These are phyloP conservation scores for Austroboletus eburneus DNA, from an alignment of 768 basidiomycete genomes.

Conservation along the genomic window DNA sequence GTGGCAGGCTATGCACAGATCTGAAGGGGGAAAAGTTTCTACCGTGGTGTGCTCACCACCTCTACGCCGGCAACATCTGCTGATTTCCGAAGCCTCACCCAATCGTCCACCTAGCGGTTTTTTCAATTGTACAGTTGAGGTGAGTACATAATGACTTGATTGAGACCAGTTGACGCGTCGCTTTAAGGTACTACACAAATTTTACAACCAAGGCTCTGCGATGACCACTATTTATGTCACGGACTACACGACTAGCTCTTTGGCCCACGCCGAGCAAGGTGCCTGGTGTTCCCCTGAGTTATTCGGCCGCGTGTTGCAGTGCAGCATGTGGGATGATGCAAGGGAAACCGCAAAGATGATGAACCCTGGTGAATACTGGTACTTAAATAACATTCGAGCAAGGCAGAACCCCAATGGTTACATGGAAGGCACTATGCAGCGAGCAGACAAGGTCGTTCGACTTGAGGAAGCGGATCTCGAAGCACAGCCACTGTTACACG, in stretches of 20 bases:
- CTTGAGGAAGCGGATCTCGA: conserved; percentile 40
- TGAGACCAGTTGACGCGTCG: neutral
- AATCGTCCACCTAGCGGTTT: conserved; percentile 43
- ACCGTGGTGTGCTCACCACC: conserved; percentile 8
- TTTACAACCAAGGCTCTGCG: conserved; percentile 35
- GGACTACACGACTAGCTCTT: conserved; percentile 53
- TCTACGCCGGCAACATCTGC: conserved; percentile 36
- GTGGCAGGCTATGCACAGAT: conserved; percentile 39
- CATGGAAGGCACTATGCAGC: conserved; percentile 51
- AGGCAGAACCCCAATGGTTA: conserved; percentile 34
- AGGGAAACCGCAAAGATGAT: conserved; percentile 38
- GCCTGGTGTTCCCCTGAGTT: conserved; percentile 48
- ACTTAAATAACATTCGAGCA: conserved; percentile 50
- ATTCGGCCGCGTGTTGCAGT: conserved; percentile 42
- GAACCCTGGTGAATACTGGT: conserved; percentile 48
- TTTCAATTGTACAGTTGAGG: conserved; percentile 64
- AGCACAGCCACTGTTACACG: conserved; percentile 37
- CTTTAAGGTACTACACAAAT: conserved; percentile 46
- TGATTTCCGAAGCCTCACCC: conserved; percentile 50
- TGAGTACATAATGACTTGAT: conserved; percentile 22
- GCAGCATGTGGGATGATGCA: conserved; percentile 59
- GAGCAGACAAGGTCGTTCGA: conserved; percentile 39
- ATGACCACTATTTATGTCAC: conserved; percentile 59
- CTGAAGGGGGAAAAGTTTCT: conserved; percentile 16
- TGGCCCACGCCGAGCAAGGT: conserved; percentile 31